Percentiles rank a stretch among this genome's conserved stretches.
These are phyloP conservation scores for Nakazawaea ishiwadae DNA, from an alignment of 805 yeast genomes.

Conservation along the genomic window DNA sequence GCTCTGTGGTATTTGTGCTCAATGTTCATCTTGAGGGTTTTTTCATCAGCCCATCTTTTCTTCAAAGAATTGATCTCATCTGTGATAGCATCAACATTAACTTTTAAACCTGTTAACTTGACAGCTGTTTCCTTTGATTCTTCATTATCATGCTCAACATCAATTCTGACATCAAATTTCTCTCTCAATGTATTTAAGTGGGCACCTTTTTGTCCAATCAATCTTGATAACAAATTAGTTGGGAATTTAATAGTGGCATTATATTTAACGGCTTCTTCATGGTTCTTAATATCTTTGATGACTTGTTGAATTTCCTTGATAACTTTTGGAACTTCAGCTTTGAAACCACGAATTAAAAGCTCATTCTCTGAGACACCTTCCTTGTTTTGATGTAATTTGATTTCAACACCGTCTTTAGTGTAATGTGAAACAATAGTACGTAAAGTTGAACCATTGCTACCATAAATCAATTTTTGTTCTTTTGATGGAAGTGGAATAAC, in stretches of 20 bases:
- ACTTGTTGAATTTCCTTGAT: conserved; percentile 47
- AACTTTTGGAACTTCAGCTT: conserved; percentile 53
- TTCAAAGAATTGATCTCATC: conserved; percentile 51
- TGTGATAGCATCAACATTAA: conserved; percentile 71
- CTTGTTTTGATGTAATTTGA: conserved; percentile 45
- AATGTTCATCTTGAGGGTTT: conserved; percentile 55
- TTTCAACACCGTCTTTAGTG: conserved; percentile 29
- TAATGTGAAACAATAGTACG: conserved; percentile 26
- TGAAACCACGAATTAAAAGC: conserved; percentile 66
- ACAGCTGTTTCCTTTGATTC: conserved; percentile 43
- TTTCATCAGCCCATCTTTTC: conserved; percentile 81
- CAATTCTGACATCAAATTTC: conserved; percentile 71
- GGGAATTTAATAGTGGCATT: conserved; percentile 57
- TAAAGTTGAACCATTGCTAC: conserved; percentile 59
- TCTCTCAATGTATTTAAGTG: conserved; percentile 64
- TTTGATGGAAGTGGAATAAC: conserved; percentile 46
- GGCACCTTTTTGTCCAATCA: conserved; percentile 88
- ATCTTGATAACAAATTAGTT: conserved; percentile 59
- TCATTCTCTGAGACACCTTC: conserved; percentile 39
- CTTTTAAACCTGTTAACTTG: conserved; percentile 69
- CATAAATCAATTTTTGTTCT: conserved; percentile 56
- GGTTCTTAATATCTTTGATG: conserved; percentile 41
- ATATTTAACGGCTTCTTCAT: conserved; percentile 34
- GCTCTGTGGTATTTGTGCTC: conserved; percentile 77
- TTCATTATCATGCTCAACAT: conserved; percentile 51